phyloP scores from a whole-genome alignment of 2,329 filamentous ascomycete genomes.

The Ascochyta lentis region DNA sequence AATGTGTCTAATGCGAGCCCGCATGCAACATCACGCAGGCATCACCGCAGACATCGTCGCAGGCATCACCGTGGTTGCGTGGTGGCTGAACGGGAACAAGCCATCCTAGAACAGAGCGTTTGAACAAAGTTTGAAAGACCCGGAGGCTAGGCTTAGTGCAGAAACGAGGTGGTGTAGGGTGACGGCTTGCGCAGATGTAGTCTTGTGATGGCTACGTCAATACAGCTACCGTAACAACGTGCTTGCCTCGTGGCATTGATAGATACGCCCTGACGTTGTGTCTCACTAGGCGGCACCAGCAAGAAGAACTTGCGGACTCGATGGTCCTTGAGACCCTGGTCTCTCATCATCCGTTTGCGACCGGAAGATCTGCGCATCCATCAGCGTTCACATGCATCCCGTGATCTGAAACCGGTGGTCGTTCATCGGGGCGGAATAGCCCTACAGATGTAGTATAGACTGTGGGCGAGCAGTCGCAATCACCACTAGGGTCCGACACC shows the following conservation, averaged over 20 bases:
- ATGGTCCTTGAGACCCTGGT: not conserved
- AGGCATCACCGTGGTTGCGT: constrained; percentile 12
- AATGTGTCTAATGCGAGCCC: constrained; percentile 10
- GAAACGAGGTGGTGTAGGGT: not conserved
- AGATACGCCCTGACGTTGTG: not conserved
- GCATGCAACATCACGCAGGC: constrained; percentile 15
- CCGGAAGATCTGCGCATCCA: constrained; percentile 9
- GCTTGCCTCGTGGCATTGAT: constrained; percentile 6
- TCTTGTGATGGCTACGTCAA: constrained; percentile 9
- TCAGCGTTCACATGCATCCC: constrained; percentile 7
- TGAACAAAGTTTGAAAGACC: constrained; percentile 11
- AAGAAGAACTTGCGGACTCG: not conserved
- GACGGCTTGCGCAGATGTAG: constrained; percentile 8
- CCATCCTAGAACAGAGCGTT: constrained; percentile 1
- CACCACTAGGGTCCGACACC: not conserved
- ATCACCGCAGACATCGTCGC: constrained; percentile 1
- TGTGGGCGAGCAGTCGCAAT: not conserved
- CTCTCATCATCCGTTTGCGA: constrained; percentile 2
- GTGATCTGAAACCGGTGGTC: constrained; percentile 13
- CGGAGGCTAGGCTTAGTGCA: constrained; percentile 10
- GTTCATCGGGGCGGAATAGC: not conserved
- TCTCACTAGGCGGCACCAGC: not conserved
- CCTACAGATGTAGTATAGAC: constrained; percentile 9
- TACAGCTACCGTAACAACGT: constrained; percentile 1
- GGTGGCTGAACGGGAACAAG: constrained; percentile 1